Percentiles rank a stretch among this genome's conserved stretches.
These are phyloP conservation scores for Henningerozyma blattae DNA, from an alignment of 805 yeast genomes.

Conservation along the genomic window DNA sequence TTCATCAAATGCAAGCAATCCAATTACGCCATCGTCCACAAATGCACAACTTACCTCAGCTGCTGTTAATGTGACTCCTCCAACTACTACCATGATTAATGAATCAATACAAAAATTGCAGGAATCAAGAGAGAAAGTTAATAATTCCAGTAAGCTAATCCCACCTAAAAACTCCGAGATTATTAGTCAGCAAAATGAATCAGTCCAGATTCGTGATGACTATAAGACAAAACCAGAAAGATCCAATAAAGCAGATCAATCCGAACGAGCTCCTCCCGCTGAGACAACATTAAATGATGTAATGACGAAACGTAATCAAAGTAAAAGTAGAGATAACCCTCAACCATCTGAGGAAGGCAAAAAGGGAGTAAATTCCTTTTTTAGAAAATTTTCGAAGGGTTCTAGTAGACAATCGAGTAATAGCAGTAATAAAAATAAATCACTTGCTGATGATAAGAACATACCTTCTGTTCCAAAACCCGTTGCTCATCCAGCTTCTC, in stretches of 20 bases:
- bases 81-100: neutral
- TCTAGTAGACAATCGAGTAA: constrained; percentile 4
- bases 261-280: too few relatives aligned
- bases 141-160: neutral
- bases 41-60: neutral
- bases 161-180: neutral
- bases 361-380: constrained; percentile 19
- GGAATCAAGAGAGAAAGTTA: neutral
- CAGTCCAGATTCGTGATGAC: neutral
- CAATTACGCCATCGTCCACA: too few relatives aligned
- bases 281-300: neutral
- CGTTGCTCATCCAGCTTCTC: neutral
- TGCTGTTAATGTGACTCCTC: neutral
- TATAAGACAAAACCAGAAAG: too few relatives aligned
- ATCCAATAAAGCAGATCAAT: too few relatives aligned
- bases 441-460: neutral
- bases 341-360: constrained; percentile 3
- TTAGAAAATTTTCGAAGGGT: constrained; percentile 24
- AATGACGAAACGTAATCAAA: neutral
- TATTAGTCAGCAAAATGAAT: neutral
- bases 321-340: constrained; percentile 2
- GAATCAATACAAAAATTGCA: neutral
- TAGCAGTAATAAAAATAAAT: neutral
- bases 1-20: too few relatives aligned
- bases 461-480: neutral